A percentile compares a stretch with the other conserved stretches of the same genome.
Evolutionary conservation across 2,329 filamentous ascomycete species (phyloP).

Genomic region (Salinomyces thailandicus): DNA sequence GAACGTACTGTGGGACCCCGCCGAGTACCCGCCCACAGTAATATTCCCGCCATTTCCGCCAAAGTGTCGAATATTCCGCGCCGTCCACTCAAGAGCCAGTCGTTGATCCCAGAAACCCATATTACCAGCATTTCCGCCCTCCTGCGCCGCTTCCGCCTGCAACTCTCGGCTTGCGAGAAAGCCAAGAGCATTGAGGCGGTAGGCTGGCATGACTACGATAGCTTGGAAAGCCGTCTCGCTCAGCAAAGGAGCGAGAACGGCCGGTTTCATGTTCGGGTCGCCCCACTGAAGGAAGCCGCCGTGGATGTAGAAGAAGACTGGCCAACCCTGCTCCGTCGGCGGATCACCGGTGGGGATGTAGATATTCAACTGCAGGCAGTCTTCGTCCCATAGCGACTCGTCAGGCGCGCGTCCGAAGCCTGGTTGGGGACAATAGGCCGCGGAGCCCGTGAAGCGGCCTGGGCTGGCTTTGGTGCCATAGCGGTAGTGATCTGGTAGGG

Average conservation of each 20-base stretch:
- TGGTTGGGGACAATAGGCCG: constrained; percentile 43
- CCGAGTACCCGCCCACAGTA: constrained; percentile 47
- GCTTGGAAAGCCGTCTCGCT: constrained; percentile 40
- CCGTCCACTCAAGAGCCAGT: constrained; percentile 46
- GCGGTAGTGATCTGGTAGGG: constrained; percentile 37
- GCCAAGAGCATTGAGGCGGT: constrained; percentile 47
- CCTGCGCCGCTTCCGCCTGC: constrained; percentile 29
- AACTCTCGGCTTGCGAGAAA: constrained; percentile 44
- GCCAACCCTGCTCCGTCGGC: constrained; percentile 41
- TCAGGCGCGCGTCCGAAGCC: constrained; percentile 15
- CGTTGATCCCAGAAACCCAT: constrained; percentile 50
- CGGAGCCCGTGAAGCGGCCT: constrained; percentile 33
- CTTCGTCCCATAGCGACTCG: constrained; percentile 35
- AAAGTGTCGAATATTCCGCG: constrained; percentile 41
- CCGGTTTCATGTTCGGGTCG: constrained; percentile 34
- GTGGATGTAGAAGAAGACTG: constrained; percentile 49
- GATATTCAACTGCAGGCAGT: constrained; percentile 48
- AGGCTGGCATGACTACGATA: constrained; percentile 46
- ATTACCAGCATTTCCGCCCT: constrained; percentile 36
- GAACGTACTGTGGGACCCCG: constrained; percentile 46
- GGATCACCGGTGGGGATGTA: constrained; percentile 42
- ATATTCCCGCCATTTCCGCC: constrained; percentile 42
- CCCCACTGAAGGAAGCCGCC: constrained; percentile 49
- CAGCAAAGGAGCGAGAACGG: constrained; percentile 37
- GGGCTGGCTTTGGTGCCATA: constrained; percentile 43